phyloP scores from a whole-genome alignment of 1,284 basidiomycete species.

The Sanghuangporus baumii region DNA sequence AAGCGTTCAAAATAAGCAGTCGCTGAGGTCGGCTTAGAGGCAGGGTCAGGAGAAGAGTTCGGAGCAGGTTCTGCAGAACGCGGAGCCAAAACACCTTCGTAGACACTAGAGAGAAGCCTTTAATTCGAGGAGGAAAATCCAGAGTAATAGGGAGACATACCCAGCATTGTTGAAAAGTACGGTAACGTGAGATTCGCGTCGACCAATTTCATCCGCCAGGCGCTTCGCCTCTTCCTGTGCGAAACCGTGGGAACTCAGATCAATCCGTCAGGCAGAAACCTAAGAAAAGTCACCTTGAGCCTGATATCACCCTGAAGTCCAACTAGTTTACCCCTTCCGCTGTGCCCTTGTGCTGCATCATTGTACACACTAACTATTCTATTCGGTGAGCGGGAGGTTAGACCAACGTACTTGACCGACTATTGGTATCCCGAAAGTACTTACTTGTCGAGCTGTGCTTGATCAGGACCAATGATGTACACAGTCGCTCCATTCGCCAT shows the following conservation, averaged over 20 bases:
- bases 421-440: constrained; percentile 1
- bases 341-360: constrained; percentile 30
- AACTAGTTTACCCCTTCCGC: constrained; percentile 33
- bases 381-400: not conserved
- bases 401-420: not conserved
- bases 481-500: constrained; percentile 46
- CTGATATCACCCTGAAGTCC: constrained; percentile 42
- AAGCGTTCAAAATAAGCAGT: constrained; percentile 33
- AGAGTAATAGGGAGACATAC: constrained; percentile 18
- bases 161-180: constrained; percentile 38
- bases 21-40: constrained; percentile 29
- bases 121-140: not conserved
- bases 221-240: constrained; percentile 39
- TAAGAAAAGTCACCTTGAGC: constrained; percentile 31
- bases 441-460: constrained; percentile 37
- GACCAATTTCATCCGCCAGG: constrained; percentile 37
- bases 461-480: constrained; percentile 42
- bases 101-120: constrained; percentile 2
- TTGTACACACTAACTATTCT: constrained; percentile 36
- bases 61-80: constrained; percentile 28
- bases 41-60: constrained; percentile 25
- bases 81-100: constrained; percentile 12
- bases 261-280: not conserved
- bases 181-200: constrained; percentile 37
- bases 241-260: not conserved